Conservation (phyloP, 441 rosid genomes). For the Pelargonium fulgidum region DNA sequence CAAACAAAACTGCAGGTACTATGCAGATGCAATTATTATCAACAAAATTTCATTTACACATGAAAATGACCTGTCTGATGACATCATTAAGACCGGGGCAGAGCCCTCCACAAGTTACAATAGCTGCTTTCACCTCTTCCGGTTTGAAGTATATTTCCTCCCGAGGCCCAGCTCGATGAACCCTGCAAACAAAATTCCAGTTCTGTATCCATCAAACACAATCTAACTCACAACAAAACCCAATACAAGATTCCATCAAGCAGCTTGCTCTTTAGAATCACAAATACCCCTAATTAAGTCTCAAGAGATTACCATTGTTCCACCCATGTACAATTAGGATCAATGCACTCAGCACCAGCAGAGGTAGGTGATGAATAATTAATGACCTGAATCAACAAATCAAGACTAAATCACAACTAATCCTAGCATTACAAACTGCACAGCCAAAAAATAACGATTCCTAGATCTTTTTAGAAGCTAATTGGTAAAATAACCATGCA, state of each 20-base stretch:
- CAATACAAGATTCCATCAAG: neutral
- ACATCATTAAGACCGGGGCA: slow-evolving; percentile 99
- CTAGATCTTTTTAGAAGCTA: neutral
- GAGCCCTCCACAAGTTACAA: slow-evolving; percentile 94
- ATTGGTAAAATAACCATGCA: neutral
- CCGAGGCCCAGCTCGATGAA: slow-evolving; percentile 96
- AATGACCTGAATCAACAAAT: slow-evolving; percentile 49
- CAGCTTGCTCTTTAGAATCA: neutral
- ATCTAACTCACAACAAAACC: neutral
- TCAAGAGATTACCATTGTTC: slow-evolving; percentile 69
- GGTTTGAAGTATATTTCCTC: slow-evolving; percentile 86
- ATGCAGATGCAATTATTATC: neutral
- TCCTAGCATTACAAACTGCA: neutral
- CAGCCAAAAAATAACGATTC: neutral
- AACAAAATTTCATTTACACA: slow-evolving; percentile 14
- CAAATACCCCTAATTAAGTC: neutral
- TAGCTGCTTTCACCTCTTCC: slow-evolving; percentile 89
- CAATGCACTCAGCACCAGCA: slow-evolving; percentile 95
- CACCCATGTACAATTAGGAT: slow-evolving; percentile 81
- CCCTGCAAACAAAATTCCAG: slow-evolving; percentile 38
- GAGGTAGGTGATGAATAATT: slow-evolving; percentile 72
- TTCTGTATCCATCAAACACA: slow-evolving; percentile 10
- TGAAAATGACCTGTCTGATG: slow-evolving; percentile 68
- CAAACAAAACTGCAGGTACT: too few relatives aligned
- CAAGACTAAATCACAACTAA: neutral